These are phyloP conservation scores for Suhomyces chickasaworum DNA, from an alignment of 1,139 yeast species.

Conservation along the genomic window DNA sequence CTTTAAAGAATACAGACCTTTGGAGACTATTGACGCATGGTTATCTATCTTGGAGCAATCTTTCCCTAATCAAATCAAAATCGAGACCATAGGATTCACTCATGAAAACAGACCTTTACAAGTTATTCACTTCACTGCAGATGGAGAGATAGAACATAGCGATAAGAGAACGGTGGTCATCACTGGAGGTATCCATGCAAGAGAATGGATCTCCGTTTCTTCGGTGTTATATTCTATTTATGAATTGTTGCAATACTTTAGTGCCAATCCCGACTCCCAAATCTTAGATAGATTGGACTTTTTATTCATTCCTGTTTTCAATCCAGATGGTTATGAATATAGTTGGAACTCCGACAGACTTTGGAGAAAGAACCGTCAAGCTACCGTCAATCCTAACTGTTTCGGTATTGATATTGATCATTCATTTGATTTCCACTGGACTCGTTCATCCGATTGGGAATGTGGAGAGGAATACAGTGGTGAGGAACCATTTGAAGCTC, in stretches of 20 bases:
- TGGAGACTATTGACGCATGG: conserved; percentile 74
- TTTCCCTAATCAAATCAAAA: conserved; percentile 58
- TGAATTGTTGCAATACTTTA: conserved; percentile 56
- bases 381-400: conserved; percentile 66
- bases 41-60: conserved; percentile 55
- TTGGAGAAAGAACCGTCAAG: conserved; percentile 89
- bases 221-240: conserved; percentile 66
- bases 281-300: conserved; percentile 58
- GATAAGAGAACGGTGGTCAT: conserved; percentile 70
- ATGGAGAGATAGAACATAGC: conserved; percentile 43
- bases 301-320: conserved; percentile 76
- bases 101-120: conserved; percentile 70
- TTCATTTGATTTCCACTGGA: conserved; percentile 78
- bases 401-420: conserved; percentile 86
- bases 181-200: conserved; percentile 84
- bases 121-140: conserved; percentile 61
- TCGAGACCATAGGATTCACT: conserved; percentile 74
- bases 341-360: conserved; percentile 79
- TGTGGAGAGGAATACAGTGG: conserved; percentile 88
- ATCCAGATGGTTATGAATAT: conserved; percentile 89
- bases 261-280: conserved; percentile 33
- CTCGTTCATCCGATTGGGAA: conserved; percentile 62
- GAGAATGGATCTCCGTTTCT: conserved; percentile 87
- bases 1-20: conserved; percentile 69
- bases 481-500: conserved; percentile 71